These are phyloP conservation scores for Pseudogymnoascus sp. DNA, from an alignment of 2,329 filamentous ascomycete genomes.

Conservation along the genomic window DNA sequence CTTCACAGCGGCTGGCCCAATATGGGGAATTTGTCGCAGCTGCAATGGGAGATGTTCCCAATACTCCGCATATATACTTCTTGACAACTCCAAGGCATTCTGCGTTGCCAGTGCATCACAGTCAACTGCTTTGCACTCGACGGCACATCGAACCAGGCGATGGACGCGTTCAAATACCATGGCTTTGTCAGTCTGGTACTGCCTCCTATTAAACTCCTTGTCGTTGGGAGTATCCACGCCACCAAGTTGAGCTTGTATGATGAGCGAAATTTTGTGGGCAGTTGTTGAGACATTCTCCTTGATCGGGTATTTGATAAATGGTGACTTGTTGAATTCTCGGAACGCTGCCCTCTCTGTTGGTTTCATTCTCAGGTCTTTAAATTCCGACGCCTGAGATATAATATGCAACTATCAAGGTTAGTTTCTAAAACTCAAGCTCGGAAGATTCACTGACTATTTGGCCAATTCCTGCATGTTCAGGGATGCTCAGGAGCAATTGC, in stretches of 20 bases:
- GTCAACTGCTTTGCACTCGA: constrained; percentile 57
- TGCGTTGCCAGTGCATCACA: constrained; percentile 57
- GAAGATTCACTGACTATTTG: constrained; percentile 52
- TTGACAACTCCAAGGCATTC: constrained; percentile 66
- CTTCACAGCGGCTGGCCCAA: constrained; percentile 67
- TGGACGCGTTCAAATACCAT: constrained; percentile 60
- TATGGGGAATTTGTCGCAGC: constrained; percentile 70
- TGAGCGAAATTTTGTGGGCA: constrained; percentile 67
- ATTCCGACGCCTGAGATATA: constrained; percentile 62
- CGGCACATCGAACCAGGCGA: constrained; percentile 63
- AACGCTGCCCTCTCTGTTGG: constrained; percentile 60
- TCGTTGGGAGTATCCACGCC: constrained; percentile 52
- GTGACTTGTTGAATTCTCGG: constrained; percentile 62
- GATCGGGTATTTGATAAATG: constrained; percentile 61
- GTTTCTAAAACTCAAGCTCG: not conserved
- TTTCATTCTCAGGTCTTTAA: constrained; percentile 63
- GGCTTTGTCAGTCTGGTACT: constrained; percentile 51
- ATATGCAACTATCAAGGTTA: constrained; percentile 46
- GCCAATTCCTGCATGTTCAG: constrained; percentile 50
- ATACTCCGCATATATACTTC: constrained; percentile 62
- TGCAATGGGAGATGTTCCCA: constrained; percentile 76
- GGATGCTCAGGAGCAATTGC: constrained; percentile 57
- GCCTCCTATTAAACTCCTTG: constrained; percentile 43
- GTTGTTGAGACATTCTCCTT: constrained; percentile 56
- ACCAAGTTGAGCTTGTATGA: constrained; percentile 69